Conservation (phyloP, 2,329 filamentous ascomycete genomes). For the Claviceps digitariae region DNA sequence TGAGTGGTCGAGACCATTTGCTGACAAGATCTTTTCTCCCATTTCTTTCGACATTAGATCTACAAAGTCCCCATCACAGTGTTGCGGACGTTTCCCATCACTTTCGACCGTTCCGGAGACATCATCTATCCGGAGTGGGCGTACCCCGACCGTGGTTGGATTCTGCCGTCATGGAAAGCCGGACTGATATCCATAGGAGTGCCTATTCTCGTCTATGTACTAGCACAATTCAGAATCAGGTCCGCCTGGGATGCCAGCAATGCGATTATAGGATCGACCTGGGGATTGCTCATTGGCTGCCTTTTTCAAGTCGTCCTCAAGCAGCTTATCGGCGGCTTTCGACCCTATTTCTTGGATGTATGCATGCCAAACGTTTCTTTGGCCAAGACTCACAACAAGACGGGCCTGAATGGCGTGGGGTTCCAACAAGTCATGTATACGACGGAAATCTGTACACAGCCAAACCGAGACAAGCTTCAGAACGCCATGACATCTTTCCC, state of each 20-base stretch:
- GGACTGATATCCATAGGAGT: conserved; percentile 41
- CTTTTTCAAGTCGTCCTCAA: conserved; percentile 57
- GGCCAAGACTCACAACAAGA: conserved; percentile 24
- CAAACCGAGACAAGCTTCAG: conserved; percentile 40
- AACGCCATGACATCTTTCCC: conserved; percentile 53
- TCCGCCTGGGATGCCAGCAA: conserved; percentile 49
- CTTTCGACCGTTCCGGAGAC: conserved; percentile 41
- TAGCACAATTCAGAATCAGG: conserved; percentile 43
- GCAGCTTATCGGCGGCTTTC: conserved; percentile 49
- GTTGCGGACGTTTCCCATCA: conserved; percentile 47
- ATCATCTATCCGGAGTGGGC: conserved; percentile 51
- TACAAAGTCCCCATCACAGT: conserved; percentile 41
- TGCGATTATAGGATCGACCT: conserved; percentile 45
- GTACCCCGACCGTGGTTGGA: conserved; percentile 49
- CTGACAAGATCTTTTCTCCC: background rate
- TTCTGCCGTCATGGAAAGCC: conserved; percentile 45
- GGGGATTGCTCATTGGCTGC: conserved; percentile 43
- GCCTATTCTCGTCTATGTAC: conserved; percentile 42
- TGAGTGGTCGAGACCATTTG: background rate
- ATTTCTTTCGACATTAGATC: conserved; percentile 20
- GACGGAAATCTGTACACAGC: conserved; percentile 44
- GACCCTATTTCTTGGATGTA: conserved; percentile 50
- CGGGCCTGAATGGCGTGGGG: conserved; percentile 31
- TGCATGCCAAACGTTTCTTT: conserved; percentile 44
- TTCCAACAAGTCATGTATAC: conserved; percentile 51